Conservation (phyloP, 768 basidiomycete species). For the Phlegmacium glaucopus region DNA sequence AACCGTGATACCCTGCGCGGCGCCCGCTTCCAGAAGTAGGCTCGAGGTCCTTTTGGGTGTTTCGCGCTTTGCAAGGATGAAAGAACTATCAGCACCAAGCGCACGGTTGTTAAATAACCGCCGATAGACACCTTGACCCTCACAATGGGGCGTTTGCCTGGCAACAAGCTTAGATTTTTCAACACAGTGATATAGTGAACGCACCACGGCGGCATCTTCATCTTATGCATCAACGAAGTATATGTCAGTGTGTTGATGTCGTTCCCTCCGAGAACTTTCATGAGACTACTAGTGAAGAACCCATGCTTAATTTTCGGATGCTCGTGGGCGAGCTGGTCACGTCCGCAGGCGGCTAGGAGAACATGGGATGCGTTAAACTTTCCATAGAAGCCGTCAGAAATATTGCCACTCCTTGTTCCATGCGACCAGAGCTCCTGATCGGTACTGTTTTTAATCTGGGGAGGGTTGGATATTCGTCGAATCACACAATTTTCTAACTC, state of each 20-base stretch:
- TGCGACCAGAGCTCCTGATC: conserved; percentile 23
- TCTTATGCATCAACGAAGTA: conserved; percentile 27
- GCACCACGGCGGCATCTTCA: conserved; percentile 27
- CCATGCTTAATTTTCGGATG: conserved; percentile 20
- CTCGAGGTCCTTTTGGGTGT: conserved; percentile 4
- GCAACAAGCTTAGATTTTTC: not conserved
- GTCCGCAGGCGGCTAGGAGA: conserved; percentile 40
- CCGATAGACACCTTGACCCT: conserved; percentile 28
- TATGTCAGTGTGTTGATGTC: conserved; percentile 28
- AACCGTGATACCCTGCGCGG: conserved; percentile 28
- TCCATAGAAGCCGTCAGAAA: conserved; percentile 18
- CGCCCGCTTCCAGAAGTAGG: conserved; percentile 25
- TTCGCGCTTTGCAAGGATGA: conserved; percentile 20
- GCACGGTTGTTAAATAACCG: conserved; percentile 29
- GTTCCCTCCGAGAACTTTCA: conserved; percentile 19
- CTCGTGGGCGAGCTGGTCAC: conserved; percentile 31
- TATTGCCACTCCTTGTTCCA: conserved; percentile 10
- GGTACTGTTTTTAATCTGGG: conserved; percentile 18
- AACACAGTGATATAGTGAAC: not conserved
- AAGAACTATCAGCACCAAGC: conserved; percentile 23
- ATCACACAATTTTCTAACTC: conserved; percentile 10
- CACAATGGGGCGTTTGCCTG: conserved; percentile 35
- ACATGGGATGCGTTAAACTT: conserved; percentile 34
- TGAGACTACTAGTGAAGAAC: conserved; percentile 28
- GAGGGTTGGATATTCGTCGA: conserved; percentile 24